phyloP scores from a whole-genome alignment of 768 basidiomycete species.

The Holtermanniella nyarrowii region DNA sequence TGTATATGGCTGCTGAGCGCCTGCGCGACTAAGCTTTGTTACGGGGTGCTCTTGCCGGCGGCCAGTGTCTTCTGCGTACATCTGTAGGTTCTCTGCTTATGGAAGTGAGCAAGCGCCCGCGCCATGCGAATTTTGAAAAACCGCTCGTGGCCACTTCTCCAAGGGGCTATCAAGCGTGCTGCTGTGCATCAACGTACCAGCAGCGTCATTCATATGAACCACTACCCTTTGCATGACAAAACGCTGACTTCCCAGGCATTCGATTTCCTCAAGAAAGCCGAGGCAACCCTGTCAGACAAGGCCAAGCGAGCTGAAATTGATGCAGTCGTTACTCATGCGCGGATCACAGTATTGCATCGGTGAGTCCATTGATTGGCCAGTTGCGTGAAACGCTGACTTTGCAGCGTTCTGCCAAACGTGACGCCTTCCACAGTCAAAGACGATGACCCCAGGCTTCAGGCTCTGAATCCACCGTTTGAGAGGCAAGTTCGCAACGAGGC shows the following conservation, averaged over 20 bases:
- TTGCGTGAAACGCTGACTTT: neutral
- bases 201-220: no score
- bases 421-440: conserved; percentile 31
- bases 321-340: conserved; percentile 35
- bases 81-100: no score
- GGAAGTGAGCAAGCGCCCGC: no score
- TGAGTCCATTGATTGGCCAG: conserved; percentile 12
- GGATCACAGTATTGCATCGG: conserved; percentile 33
- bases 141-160: no score
- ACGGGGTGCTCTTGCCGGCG: no score
- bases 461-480: conserved; percentile 32
- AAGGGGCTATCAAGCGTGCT: no score
- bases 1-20: no score
- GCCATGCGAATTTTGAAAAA: no score
- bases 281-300: neutral
- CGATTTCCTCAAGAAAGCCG: conserved; percentile 41
- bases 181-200: no score
- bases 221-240: no score
- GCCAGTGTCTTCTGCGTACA: no score
- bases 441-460: conserved; percentile 26
- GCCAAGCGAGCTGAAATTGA: conserved; percentile 32
- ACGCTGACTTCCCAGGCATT: conserved; percentile 25
- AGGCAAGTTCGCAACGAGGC: conserved; percentile 30
- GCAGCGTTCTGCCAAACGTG: conserved; percentile 31
- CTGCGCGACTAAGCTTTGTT: no score